Conservation (phyloP, 306 rosid genomes). For the Cicer chorassanicum region DNA sequence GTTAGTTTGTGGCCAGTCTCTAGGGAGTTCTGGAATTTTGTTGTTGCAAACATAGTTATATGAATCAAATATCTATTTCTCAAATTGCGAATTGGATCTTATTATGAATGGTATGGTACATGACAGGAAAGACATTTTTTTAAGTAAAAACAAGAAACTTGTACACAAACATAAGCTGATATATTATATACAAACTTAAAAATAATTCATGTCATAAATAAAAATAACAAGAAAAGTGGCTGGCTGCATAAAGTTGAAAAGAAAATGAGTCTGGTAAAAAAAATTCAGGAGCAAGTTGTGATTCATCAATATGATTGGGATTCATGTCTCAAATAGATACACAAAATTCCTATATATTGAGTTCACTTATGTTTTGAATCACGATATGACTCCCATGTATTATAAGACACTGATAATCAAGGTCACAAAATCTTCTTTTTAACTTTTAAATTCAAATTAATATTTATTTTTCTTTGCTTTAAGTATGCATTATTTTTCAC, state of each 20-base stretch:
- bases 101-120: background rate
- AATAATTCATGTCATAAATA: background rate
- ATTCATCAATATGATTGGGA: background rate
- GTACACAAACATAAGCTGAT: background rate
- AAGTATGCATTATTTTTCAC: constrained; percentile 8
- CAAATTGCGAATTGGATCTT: background rate
- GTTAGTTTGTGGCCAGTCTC: constrained; percentile 59
- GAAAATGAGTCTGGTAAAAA: background rate
- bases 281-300: background rate
- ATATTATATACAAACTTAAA: background rate
- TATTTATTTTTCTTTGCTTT: constrained; percentile 25
- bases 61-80: background rate
- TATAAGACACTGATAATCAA: background rate
- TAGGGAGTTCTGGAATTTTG: constrained; percentile 39
- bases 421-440: background rate
- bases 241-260: background rate
- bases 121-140: background rate
- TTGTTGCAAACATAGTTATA: background rate
- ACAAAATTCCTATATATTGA: background rate
- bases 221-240: background rate
- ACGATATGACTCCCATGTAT: background rate
- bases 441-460: constrained; percentile 14
- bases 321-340: background rate
- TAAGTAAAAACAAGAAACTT: background rate
- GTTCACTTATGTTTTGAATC: background rate